Evolutionary conservation across 2,329 filamentous ascomycete genomes (phyloP), one percentile per base, ranked within the genome.

Genomic region (Hypoxylon sp.): DNA sequence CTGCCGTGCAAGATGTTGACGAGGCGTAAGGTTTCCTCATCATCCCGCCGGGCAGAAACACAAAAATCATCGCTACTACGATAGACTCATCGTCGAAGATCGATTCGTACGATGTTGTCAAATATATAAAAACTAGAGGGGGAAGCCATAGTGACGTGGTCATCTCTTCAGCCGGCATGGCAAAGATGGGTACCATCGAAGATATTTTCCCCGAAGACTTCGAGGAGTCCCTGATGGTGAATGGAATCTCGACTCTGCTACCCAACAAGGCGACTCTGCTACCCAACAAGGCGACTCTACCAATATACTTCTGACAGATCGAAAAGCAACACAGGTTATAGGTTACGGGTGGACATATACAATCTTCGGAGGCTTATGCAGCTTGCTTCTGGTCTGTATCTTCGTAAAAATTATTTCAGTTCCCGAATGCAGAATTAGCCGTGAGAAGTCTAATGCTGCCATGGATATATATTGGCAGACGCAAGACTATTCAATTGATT

Each of bases 241-340:
- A 55, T 15, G 51, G 13, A 7, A 43, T 55, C 39, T 55, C 51
- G 17, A 37, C 44, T 6, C 10, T 55, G 51, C 51, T 55, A 6
- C 22, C 44, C 15, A 44, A 55, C 51, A 55, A 44, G 28, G 51
- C 51, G 5, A n/a, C 22, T 20, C 51, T 55, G 51, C 51, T 55
- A 6, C 22, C 44, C 15, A 44, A 55, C 51, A 55, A 44, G 28
- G 51, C 51, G 5, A n/a, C 22, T 20, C 51, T 55, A n/a, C n/a
- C n/a, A n/a, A n/a, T n/a, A n/a, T n/a, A n/a, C n/a, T n/a, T n/a
- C n/a, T 34, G 13, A 34, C 15, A 34, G 32, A 34, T 34, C n/a
- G n/a, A n/a, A 34, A 34, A 34, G 32, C 32, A 15, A 34, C 32
- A 15, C 32, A 34, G 13, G 32, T 13, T 34, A 34, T 34, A 34